A percentile compares a stretch with the other conserved stretches of the same genome.
These are phyloP conservation scores for Apophysomyces sp. DNA, from an alignment of 371 early-diverging fungal genomes.

Conservation along the genomic window DNA sequence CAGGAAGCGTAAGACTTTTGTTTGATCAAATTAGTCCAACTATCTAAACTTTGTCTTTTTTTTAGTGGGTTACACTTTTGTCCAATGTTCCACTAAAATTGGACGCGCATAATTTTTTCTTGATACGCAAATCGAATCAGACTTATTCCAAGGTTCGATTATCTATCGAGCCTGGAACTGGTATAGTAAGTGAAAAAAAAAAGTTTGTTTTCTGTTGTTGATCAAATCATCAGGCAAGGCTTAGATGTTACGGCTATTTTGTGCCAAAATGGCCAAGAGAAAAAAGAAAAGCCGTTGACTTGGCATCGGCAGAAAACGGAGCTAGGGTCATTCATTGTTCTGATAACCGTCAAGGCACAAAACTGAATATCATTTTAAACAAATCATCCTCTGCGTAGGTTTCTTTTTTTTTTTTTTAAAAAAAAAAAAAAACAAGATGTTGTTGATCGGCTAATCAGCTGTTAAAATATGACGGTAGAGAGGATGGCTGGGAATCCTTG, in stretches of 20 bases:
- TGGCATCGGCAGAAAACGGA: conserved; percentile 73
- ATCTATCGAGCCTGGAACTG: conserved; percentile 82
- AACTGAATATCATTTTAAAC: conserved; percentile 66
- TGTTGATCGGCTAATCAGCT: neutral
- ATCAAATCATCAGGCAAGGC: conserved; percentile 49
- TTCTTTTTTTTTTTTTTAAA: neutral
- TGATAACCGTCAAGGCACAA: conserved; percentile 66
- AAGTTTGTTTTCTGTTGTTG: neutral
- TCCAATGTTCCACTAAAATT: conserved; percentile 55
- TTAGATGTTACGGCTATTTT: conserved; percentile 76
- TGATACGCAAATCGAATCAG: conserved; percentile 28
- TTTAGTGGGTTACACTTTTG: conserved; percentile 70
- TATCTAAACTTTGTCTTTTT: neutral
- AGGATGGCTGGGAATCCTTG: conserved; percentile 75
- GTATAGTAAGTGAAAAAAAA: conserved; percentile 50
- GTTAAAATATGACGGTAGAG: conserved; percentile 16
- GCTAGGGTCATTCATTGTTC: conserved; percentile 68
- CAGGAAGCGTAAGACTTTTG: conserved; percentile 5
- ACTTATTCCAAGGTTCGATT: conserved; percentile 66
- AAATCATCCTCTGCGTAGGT: conserved; percentile 42
- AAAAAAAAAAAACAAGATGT: too few species aligned
- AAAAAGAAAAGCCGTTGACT: conserved; percentile 54
- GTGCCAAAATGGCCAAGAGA: conserved; percentile 46
- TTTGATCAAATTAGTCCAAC: neutral
- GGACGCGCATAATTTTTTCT: conserved; percentile 65